These are phyloP conservation scores for Boletellus ananas DNA, from an alignment of 768 basidiomycete species.

Conservation along the genomic window DNA sequence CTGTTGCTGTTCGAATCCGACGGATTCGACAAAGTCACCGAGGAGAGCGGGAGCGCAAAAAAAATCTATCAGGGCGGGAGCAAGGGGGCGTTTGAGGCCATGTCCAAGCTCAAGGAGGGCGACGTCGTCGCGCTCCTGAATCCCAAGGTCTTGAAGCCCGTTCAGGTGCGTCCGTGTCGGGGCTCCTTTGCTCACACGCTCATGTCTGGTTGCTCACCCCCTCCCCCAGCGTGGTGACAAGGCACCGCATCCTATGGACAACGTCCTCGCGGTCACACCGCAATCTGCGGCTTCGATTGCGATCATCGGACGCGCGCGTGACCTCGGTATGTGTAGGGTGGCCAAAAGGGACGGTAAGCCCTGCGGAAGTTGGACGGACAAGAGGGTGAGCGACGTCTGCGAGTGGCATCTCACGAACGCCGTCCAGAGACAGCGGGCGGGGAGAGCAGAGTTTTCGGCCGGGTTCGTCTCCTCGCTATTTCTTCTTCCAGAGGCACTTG, in stretches of 20 bases:
- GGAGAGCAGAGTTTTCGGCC: slow-evolving; percentile 79
- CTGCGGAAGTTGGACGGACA: slow-evolving; percentile 91
- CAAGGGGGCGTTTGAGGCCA: slow-evolving; percentile 85
- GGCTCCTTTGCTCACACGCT: background rate
- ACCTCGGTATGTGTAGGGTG: slow-evolving; percentile 83
- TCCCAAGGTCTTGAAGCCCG: slow-evolving; percentile 81
- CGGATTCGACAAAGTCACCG: slow-evolving; percentile 51
- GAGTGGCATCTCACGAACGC: slow-evolving; percentile 89
- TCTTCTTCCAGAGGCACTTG: background rate
- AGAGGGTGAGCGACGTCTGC: slow-evolving; percentile 79
- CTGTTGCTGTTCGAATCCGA: slow-evolving; percentile 90
- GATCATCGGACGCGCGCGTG: slow-evolving; percentile 81
- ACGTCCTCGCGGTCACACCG: slow-evolving; percentile 86
- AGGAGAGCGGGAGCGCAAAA: slow-evolving; percentile 47
- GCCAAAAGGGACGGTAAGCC: slow-evolving; percentile 71
- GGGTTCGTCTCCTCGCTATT: slow-evolving; percentile 56
- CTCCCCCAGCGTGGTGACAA: slow-evolving; percentile 33
- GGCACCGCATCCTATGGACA: slow-evolving; percentile 70
- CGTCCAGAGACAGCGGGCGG: slow-evolving; percentile 67
- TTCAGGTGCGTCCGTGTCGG: slow-evolving; percentile 51
- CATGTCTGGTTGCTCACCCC: background rate
- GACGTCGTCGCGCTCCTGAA: slow-evolving; percentile 89
- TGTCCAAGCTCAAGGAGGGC: slow-evolving; percentile 83
- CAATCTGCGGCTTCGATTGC: slow-evolving; percentile 74
- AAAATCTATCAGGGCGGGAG: slow-evolving; percentile 86